Evolutionary conservation across 2,329 filamentous ascomycete species (phyloP).

Genomic region (Zymoseptoria pseudotritici): DNA sequence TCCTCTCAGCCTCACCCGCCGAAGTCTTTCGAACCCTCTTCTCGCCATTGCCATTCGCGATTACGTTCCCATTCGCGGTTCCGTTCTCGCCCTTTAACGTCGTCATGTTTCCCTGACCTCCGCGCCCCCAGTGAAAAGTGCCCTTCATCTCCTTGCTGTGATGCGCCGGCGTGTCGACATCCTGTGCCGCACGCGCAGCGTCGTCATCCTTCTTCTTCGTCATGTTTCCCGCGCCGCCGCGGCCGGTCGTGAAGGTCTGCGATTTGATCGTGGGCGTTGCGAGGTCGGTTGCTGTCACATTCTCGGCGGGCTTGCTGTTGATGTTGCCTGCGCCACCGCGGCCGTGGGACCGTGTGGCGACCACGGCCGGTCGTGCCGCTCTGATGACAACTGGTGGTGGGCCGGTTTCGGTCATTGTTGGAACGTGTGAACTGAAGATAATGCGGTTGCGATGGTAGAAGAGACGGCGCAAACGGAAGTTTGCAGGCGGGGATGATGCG

Average conservation of each 20-base stretch:
- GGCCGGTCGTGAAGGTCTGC: conserved; percentile 79
- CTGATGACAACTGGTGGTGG: neutral
- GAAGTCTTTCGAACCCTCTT: conserved; percentile 10
- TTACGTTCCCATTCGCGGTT: conserved; percentile 26
- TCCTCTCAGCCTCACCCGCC: conserved; percentile 12
- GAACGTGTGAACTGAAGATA: neutral
- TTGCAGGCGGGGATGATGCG: neutral
- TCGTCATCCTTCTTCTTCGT: conserved; percentile 55
- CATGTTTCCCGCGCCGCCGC: conserved; percentile 87
- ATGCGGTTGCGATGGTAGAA: neutral
- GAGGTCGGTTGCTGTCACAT: conserved; percentile 51
- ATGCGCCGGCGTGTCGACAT: conserved; percentile 55
- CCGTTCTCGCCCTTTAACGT: conserved; percentile 39
- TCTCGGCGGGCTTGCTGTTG: conserved; percentile 31
- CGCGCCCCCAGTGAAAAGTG: conserved; percentile 61
- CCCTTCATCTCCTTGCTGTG: conserved; percentile 50
- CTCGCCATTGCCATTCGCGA: conserved; percentile 21
- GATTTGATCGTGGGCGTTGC: conserved; percentile 77
- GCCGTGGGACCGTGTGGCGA: conserved; percentile 44
- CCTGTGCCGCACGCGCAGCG: conserved; percentile 70
- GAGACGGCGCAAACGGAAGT: neutral
- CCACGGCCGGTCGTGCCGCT: neutral
- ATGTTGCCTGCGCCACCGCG: conserved; percentile 65
- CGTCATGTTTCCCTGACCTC: conserved; percentile 64
- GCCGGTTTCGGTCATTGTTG: conserved; percentile 1